Base-by-base conservation (phyloP, 2,329 filamentous ascomycete genomes). In the Hypoxylon sp. region DNA sequence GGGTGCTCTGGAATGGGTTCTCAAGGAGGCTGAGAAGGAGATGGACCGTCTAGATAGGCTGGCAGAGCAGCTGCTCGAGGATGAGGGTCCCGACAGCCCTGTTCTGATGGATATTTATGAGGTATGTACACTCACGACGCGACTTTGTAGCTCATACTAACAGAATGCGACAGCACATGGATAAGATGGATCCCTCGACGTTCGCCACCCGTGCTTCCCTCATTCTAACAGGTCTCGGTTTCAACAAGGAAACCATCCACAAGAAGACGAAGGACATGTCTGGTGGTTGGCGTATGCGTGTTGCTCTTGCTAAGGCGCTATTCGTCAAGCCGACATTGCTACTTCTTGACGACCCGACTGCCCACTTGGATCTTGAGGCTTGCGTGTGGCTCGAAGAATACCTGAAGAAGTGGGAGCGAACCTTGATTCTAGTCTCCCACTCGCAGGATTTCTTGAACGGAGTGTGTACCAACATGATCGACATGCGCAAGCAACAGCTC, bases 241-340 rank as follows among this genome's bases (percentile, higher is more conserved):
- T 99, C 90, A 97, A 99, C 91, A 98, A 98, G 88, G 85, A 84
- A 76, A 99, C 97, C 63, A 98, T 99, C 80, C 86, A 97, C 83
- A 99, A 99, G 90, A 98, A 97, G 90, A 99, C 97, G 77, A 99
- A 98, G 89, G 97, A 99, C 82, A 99, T 99, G 97, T 99, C 96
- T 74, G 96, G 96, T 93, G 96, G 96, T 77, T 99, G 96, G 96
- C 91, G 95, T 87, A 99, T 99, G 96, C 94, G 97, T 89, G 96
- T 99, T 66, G 96, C 96, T 64, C 91, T 99, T 69, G 96, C 89
- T 80, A 98, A 98, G 88, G 96, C 96, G 64, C 91, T 99, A 59
- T 99, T 99, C 86, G 95, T 99, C 84, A 97, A 97, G 89, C 96
- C 97, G 37, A 96, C 94, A 17, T 88, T 99, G 64, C 90, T 99